Percentiles rank a stretch among this genome's conserved stretches.
phyloP scores from a whole-genome alignment of 352 stramenopile genomes.

The Globisporangium takayamanum region DNA sequence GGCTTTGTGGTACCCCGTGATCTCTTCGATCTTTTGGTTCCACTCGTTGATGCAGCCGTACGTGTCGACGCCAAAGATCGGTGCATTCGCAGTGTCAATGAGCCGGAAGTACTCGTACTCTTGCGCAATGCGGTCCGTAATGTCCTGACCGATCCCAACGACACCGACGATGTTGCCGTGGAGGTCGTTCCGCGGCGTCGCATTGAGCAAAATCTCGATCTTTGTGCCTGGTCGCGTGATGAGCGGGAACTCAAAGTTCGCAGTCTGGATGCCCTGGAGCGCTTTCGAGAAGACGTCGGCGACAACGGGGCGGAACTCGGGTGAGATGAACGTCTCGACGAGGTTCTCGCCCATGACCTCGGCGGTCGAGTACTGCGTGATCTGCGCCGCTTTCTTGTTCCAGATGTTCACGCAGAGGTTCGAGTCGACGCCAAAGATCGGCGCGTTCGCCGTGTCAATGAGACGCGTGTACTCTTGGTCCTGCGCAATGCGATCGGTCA shows the following conservation, averaged over 20 bases:
- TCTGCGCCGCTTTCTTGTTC: slow-evolving; percentile 89
- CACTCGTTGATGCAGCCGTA: slow-evolving; percentile 72
- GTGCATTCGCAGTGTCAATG: slow-evolving; percentile 70
- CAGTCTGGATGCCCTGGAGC: slow-evolving; percentile 61
- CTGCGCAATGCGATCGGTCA: slow-evolving; percentile 81
- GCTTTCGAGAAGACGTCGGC: slow-evolving; percentile 68
- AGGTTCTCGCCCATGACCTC: slow-evolving; percentile 81
- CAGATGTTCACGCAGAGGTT: slow-evolving; percentile 88
- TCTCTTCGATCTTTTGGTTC: slow-evolving; percentile 75
- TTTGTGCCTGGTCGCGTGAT: slow-evolving; percentile 65
- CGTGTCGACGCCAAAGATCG: slow-evolving; percentile 71
- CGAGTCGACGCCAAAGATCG: slow-evolving; percentile 88
- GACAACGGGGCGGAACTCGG: slow-evolving; percentile 58
- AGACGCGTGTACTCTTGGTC: slow-evolving; percentile 85
- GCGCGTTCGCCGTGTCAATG: slow-evolving; percentile 89
- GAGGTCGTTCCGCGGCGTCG: slow-evolving; percentile 59
- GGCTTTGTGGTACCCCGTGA: slow-evolving; percentile 62
- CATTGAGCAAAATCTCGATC: slow-evolving; percentile 77
- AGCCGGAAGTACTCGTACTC: slow-evolving; percentile 75
- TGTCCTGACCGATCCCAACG: slow-evolving; percentile 82
- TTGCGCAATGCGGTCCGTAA: slow-evolving; percentile 69
- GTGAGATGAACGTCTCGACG: slow-evolving; percentile 81
- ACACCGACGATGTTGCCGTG: slow-evolving; percentile 81
- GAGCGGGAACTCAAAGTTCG: slow-evolving; percentile 85
- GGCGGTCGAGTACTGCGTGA: slow-evolving; percentile 75